Evolutionary conservation across 257 asterid genomes (phyloP), one percentile per base, ranked within the genome.

Genomic region (Anisodus acutangulus): DNA sequence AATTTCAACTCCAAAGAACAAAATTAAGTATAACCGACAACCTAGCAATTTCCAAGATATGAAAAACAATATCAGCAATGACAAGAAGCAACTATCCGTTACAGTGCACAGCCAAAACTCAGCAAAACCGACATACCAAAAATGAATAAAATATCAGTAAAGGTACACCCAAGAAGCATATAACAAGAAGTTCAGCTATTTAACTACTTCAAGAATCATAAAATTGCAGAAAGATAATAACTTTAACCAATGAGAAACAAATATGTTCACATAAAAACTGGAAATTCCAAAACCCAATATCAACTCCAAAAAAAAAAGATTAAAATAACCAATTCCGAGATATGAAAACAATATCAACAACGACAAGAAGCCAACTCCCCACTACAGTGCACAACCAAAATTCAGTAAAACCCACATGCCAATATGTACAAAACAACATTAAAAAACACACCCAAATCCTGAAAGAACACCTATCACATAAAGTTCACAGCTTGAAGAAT

Each of bases 11-110:
- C 53, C 43, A 70, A 59, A 16, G 66, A 59, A 53, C 22, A 55
- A 41, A 72, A 78, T 67, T 5, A 83, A 54, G 78, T 22, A 81
- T 7, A 78, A 81, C 19, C 85, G 57, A 11, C 57, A 17, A 58
- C 84, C 82, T 55, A 59, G 19, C 82, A 70, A 57, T 9, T 43
- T 84, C 60, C 26, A 31, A 66, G n/a, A 83, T 69, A 22, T 35
- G 47, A 83, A 19, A 3, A 37, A 45, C n/a, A 81, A 62, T 35
- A 70, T 22, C 64, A 17, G 64, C 26, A 6, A 37, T 53, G 55
- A 66, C 86, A 10, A 79, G 60, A 80, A 54, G 67, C 80, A 59
- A 85, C 37, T 86, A 60, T 71, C 55, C 62, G 60, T 62, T 5
- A 83, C 66, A 83, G 78, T 51, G 49, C 82, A 83, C 39, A n/a